Percentiles rank a stretch among this genome's conserved stretches.
Conservation (phyloP, 495 filamentous ascomycete genomes). For the Xylaria cubensis region DNA sequence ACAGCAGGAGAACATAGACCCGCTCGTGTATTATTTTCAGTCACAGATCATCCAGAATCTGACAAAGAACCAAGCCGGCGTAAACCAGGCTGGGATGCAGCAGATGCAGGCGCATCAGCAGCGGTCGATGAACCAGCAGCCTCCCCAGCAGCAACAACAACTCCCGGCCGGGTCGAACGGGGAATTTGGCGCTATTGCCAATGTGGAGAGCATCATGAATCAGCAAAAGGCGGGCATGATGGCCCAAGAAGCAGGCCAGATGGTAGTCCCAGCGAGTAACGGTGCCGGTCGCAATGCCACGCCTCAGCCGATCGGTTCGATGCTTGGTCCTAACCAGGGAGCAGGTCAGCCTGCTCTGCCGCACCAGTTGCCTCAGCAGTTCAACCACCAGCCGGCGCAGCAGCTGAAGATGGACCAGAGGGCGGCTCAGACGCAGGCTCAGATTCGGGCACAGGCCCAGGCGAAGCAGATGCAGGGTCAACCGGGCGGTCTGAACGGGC, state of each 20-base stretch:
- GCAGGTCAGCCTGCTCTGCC: slow-evolving; percentile 44
- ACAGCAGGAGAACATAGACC: slow-evolving; percentile 48
- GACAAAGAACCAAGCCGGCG: slow-evolving; percentile 34
- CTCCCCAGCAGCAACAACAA: slow-evolving; percentile 33
- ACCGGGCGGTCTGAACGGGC: slow-evolving; percentile 51
- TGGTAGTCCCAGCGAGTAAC: slow-evolving; percentile 57
- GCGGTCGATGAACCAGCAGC: slow-evolving; percentile 46
- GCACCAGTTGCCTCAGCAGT: slow-evolving; percentile 46
- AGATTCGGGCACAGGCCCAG: slow-evolving; percentile 50
- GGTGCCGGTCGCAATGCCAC: slow-evolving; percentile 52
- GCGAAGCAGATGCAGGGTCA: slow-evolving; percentile 55
- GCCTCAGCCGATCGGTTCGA: slow-evolving; percentile 47
- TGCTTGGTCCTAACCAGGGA: slow-evolving; percentile 45
- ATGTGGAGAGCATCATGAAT: slow-evolving; percentile 56
- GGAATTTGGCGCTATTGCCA: slow-evolving; percentile 48
- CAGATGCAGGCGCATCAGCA: slow-evolving; percentile 41
- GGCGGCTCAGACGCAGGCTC: slow-evolving; percentile 44
- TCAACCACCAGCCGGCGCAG: slow-evolving; percentile 47
- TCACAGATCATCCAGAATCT: slow-evolving; percentile 45
- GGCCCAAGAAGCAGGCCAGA: slow-evolving; percentile 56
- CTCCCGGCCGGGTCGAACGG: slow-evolving; percentile 42
- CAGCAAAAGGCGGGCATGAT: slow-evolving; percentile 54
- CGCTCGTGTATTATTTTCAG: slow-evolving; percentile 49
- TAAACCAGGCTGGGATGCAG: slow-evolving; percentile 39
- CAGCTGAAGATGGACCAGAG: slow-evolving; percentile 51